Conservation (phyloP, 31 red algal genomes). For the Porphyra umbilicalis region DNA sequence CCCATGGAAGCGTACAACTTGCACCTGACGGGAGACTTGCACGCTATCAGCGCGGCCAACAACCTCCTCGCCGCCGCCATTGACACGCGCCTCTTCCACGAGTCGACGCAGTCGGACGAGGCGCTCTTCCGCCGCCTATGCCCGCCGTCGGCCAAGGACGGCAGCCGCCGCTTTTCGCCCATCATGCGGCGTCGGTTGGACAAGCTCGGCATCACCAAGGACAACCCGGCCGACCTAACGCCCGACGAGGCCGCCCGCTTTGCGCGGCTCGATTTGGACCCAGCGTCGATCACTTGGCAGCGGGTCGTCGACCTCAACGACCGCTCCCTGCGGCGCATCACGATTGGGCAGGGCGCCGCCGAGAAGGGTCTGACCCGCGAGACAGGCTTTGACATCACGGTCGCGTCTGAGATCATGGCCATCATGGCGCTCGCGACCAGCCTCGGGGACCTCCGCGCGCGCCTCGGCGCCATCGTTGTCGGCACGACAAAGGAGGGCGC, state of each 20-base stretch:
- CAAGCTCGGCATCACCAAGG: conserved; percentile 80
- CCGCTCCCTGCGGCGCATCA: conserved; percentile 67
- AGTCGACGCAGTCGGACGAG: conserved; percentile 76
- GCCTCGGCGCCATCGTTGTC: conserved; percentile 84
- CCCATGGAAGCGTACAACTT: conserved; percentile 99
- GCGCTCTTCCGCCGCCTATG: conserved; percentile 84
- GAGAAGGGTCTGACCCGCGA: conserved; percentile 59
- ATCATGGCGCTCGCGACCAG: conserved; percentile 78
- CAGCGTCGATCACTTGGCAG: conserved; percentile 75
- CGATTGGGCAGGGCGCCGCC: conserved; percentile 48
- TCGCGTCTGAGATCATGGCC: conserved; percentile 99
- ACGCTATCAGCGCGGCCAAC: conserved; percentile 87
- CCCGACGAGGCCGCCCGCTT: conserved; percentile 49
- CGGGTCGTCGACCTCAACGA: conserved; percentile 97
- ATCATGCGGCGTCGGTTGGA: conserved; percentile 54
- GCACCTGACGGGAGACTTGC: conserved; percentile 92
- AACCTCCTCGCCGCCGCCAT: conserved; percentile 94
- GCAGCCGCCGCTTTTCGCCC: conserved; percentile 40
- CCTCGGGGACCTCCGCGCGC: conserved; percentile 56
- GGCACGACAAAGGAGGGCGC: conserved; percentile 34
- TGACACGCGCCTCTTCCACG: conserved; percentile 93
- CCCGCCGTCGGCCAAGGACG: conserved; percentile 42
- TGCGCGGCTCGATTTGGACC: conserved; percentile 83
- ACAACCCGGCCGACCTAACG: conserved; percentile 53
- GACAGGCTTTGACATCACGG: conserved; percentile 90